Evolutionary conservation across 2,329 filamentous ascomycete genomes (phyloP).

Genomic region (Ophiostoma himal-ulmi): DNA sequence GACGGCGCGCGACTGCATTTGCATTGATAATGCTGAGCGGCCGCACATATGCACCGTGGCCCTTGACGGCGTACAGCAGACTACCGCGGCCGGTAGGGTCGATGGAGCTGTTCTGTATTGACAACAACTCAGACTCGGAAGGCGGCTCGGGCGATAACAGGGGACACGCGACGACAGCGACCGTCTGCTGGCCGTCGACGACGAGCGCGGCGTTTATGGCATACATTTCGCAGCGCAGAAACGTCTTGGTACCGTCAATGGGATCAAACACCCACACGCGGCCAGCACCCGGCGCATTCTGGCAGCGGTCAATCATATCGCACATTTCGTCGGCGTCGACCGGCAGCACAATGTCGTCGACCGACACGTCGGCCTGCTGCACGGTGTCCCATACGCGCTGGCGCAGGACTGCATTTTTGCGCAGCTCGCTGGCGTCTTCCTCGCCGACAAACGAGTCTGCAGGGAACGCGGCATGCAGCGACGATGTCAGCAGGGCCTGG

Average conservation of each 20-base stretch:
- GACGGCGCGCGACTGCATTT: slow-evolving; percentile 16
- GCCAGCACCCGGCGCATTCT: slow-evolving; percentile 36
- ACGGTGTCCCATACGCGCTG: slow-evolving; percentile 46
- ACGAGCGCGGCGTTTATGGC: slow-evolving; percentile 53
- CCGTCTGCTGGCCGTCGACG: slow-evolving; percentile 44
- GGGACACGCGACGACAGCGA: slow-evolving; percentile 46
- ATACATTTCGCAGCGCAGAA: slow-evolving; percentile 49
- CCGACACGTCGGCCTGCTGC: slow-evolving; percentile 30
- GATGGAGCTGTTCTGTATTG: slow-evolving; percentile 42
- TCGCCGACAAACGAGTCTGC: slow-evolving; percentile 50
- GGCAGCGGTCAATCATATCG: slow-evolving; percentile 48
- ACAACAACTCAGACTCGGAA: slow-evolving; percentile 38
- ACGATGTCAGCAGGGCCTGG: slow-evolving; percentile 49
- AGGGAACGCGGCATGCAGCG: slow-evolving; percentile 47
- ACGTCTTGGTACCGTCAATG: slow-evolving; percentile 56
- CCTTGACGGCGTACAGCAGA: slow-evolving; percentile 46
- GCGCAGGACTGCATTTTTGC: slow-evolving; percentile 39
- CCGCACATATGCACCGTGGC: slow-evolving; percentile 44
- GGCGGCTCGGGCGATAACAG: slow-evolving; percentile 35
- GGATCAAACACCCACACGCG: slow-evolving; percentile 56
- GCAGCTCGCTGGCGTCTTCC: slow-evolving; percentile 46
- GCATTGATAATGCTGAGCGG: slow-evolving; percentile 31
- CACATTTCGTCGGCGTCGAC: slow-evolving; percentile 43
- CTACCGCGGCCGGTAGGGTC: slow-evolving; percentile 42
- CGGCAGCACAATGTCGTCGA: slow-evolving; percentile 31